Base-by-base conservation (phyloP, 176 grass and related monocot species). In the Bonia amplexicaulis region DNA sequence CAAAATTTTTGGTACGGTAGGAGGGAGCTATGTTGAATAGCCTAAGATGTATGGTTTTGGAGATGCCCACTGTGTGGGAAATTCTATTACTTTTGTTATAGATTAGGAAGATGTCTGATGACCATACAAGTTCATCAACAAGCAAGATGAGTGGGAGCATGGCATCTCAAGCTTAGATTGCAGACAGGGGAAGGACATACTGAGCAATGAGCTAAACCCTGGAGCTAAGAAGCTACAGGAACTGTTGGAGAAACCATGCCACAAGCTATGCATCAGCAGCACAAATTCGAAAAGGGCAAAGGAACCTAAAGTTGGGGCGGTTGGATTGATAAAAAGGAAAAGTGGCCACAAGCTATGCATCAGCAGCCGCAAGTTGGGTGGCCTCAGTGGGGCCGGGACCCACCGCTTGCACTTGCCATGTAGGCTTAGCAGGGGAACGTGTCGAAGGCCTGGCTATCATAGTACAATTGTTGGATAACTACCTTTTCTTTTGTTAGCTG, bases 271-370 rank as follows among this genome's bases (percentile, higher is more conserved):
- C n/a, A n/a, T n/a, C n/a, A n/a, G n/a, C n/a, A n/a, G 92, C 85
- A 92, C 92, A 87, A 94, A 92, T 88, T 62, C 81, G 74, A 83
- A 97, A 94, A 97, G 86, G 92, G 80, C 84, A 87, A 97, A 97
- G 86, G 92, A 88, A 90, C 80, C 88, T 76, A 90, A 88, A 92
- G 90, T 51, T 92, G 82, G 63, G 48, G 25, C 53, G 53, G 84
- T 89, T 91, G 88, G 91, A 93, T 93, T 91, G 94, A 90, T 79
- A 74, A 74, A 91, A 96, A 96, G 92, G 89, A 87, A 96, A 94
- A 94, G 92, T 75, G 85, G 82, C 81, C 85, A 91, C 82, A 88
- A 88, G 76, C 49, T 68, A 88, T 85, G 91, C 59, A 83, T 87
- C 77, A 82, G 82, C 89, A 81, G 89, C 89, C 85, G 89, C 81